Evolutionary conservation across 306 rosid genomes (phyloP), one percentile per base, ranked within the genome.

Genomic region (Casuarina glauca): DNA sequence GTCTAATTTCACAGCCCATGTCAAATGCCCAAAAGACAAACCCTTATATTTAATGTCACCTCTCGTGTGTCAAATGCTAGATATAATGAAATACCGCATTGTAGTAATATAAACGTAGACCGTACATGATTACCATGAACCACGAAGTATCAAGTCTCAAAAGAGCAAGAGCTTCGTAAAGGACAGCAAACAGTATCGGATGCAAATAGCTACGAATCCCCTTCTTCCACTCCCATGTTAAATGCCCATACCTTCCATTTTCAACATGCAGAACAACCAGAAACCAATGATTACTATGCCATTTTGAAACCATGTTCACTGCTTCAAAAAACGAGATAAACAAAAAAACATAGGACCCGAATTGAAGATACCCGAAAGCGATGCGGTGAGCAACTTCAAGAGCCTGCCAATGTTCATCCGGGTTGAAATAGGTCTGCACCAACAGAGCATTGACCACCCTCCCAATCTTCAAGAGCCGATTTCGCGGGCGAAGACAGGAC

Each of bases 351-450:
- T 68, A 16, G 7, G 52, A 26, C 16, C 12, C 70, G 69, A 67
- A 74, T 38, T 17, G 35, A 63, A 49, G 9, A 9, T 87, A 90
- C 93, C 97, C 99, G 35, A 91, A 95, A 36, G 87, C 85, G 83
- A 95, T 80, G 60, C 82, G 83, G 79, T 95, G 99, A n/a, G 97
- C 97, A 39, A 92, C 97, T 77, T 95, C 97, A 9, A 93, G 97
- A 49, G 96, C 91, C 52, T 95, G 99, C 97, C 99, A 93, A 75
- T 93, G 96, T 86, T 95, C 99, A 83, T 95, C 99, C 6, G 97
- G 99, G 78, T 91, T 95, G 90, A 95, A 95, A 79, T 91, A 89
- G 44, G 85, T 92, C 89, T 89, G 97, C 66, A 95, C 84, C 45
- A 93, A 71, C 50, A 95, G 50, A 26, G 99, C 87, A 82, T 95